These are phyloP conservation scores for Clathrospora elynae DNA, from an alignment of 2,329 filamentous ascomycete species.

Conservation along the genomic window DNA sequence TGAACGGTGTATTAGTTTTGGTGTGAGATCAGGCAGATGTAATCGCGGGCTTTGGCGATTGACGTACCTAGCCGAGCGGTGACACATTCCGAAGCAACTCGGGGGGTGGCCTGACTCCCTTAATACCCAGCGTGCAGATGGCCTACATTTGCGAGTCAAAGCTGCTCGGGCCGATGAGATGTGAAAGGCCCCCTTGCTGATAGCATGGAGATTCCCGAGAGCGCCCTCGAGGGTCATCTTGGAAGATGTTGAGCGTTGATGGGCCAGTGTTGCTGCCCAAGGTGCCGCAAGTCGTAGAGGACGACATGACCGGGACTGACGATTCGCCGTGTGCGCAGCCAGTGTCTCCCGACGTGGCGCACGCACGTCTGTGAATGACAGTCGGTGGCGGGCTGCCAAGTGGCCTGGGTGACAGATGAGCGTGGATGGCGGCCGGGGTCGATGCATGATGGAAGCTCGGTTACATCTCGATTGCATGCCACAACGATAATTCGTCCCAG, in stretches of 20 bases:
- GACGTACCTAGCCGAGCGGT: conserved; percentile 8
- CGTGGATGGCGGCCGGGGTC: conserved; percentile 21
- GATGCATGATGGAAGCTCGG: conserved; percentile 27
- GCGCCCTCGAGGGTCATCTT: conserved; percentile 10
- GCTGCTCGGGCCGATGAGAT: conserved; percentile 20
- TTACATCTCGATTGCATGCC: conserved; percentile 35
- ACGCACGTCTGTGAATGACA: conserved; percentile 7
- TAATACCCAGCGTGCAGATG: neutral
- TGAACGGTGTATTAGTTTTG: conserved; percentile 8
- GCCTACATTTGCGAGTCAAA: conserved; percentile 5
- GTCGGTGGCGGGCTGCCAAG: conserved; percentile 21
- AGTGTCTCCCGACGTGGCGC: conserved; percentile 16
- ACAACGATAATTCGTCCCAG: conserved; percentile 29
- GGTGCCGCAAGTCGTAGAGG: conserved; percentile 2
- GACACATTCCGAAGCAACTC: neutral
- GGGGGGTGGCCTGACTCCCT: conserved; percentile 1
- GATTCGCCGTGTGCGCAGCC: conserved; percentile 2
- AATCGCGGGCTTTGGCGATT: conserved; percentile 2
- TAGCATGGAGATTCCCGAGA: conserved; percentile 22
- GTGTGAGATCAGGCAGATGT: conserved; percentile 1
- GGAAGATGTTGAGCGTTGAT: neutral
- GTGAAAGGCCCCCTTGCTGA: conserved; percentile 11
- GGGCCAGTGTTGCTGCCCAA: conserved; percentile 17
- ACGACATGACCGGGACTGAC: conserved; percentile 3
- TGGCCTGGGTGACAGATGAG: conserved; percentile 18